Conservation (phyloP, 2,329 filamentous ascomycete genomes). For the Huntiella moniliformis region DNA sequence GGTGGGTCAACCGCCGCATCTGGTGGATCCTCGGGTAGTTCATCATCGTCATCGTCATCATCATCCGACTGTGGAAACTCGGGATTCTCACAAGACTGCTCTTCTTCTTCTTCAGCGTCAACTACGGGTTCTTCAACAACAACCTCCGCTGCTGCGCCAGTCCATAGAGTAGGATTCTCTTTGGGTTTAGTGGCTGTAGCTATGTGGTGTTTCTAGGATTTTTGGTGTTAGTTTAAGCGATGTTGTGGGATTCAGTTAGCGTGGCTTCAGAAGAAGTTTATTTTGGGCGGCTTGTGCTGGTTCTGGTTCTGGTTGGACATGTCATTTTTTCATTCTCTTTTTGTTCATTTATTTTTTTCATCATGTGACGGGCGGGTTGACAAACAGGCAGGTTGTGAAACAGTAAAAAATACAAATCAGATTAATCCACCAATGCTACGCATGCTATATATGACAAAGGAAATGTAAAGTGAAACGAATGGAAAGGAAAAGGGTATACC, state of each 20-base stretch:
- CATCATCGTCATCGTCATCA: conserved; percentile 5
- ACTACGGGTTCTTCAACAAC: neutral
- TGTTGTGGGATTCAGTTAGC: neutral
- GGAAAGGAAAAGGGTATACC: neutral
- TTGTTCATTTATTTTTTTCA: neutral
- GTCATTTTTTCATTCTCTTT: neutral
- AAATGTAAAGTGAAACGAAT: conserved; percentile 1
- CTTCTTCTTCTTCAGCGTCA: neutral
- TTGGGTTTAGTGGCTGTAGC: neutral
- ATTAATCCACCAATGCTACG: neutral
- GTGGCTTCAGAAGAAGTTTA: neutral
- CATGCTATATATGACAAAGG: conserved; percentile 5
- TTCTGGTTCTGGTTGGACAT: too few relatives aligned
- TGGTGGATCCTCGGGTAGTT: neutral
- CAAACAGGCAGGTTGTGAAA: neutral
- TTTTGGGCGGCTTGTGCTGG: too few relatives aligned
- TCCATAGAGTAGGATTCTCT: neutral
- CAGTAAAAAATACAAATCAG: neutral
- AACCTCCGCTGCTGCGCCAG: neutral
- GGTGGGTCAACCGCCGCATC: neutral
- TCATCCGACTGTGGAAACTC: conserved; percentile 6
- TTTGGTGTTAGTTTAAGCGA: neutral
- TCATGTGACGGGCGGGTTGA: neutral
- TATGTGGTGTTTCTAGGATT: neutral
- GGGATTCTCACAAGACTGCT: conserved; percentile 12